Base-by-base conservation (phyloP, 140 eudicot species). In the Senecio squalidus region DNA sequence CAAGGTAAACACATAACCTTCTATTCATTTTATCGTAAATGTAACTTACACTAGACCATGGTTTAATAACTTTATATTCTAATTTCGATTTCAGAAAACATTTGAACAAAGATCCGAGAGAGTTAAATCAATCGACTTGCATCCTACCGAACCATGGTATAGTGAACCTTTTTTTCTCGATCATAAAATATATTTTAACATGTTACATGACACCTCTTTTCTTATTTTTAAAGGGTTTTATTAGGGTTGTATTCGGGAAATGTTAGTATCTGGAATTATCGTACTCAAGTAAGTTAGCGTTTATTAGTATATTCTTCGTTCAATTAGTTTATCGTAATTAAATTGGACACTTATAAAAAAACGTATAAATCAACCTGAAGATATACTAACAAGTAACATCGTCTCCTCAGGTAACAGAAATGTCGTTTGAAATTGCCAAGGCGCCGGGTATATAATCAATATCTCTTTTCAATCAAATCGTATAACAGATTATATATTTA, bases 121-220 rank as follows among this genome's bases (percentile, higher is more conserved):
- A 58, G 81, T 80, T 24, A 80, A 75, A 38, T 80, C 88, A 10
- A 67, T 78, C 67, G 81, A 84, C 48, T 70, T 84, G 52, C 94
- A 84, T 69, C 94, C 89, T 1, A 77, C 81, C 9, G 81, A 75
- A 69, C 81, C 88, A 72, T 80, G 88, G 94, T 84, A 70, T 5
- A 0, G 4, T n/a, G 9, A 59, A 14, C 21, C 38, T 16, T 20
- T 17, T 40, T 41, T 1, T 22, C 43, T 16, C n/a, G n/a, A n/a
- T n/a, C n/a, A n/a, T n/a, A n/a, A n/a, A n/a, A n/a, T n/a, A n/a
- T n/a, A n/a, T n/a, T n/a, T n/a, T n/a, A n/a, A n/a, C n/a, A n/a
- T n/a, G n/a, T n/a, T n/a, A n/a, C n/a, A n/a, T n/a, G 9, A 59
- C 9, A 29, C 38, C 17, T 20, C 17, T 40, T 41, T 1, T 22